Evolutionary conservation across 495 filamentous ascomycete species (phyloP), one percentile per base, ranked within the genome.

Genomic region (Tricharina praecox): DNA sequence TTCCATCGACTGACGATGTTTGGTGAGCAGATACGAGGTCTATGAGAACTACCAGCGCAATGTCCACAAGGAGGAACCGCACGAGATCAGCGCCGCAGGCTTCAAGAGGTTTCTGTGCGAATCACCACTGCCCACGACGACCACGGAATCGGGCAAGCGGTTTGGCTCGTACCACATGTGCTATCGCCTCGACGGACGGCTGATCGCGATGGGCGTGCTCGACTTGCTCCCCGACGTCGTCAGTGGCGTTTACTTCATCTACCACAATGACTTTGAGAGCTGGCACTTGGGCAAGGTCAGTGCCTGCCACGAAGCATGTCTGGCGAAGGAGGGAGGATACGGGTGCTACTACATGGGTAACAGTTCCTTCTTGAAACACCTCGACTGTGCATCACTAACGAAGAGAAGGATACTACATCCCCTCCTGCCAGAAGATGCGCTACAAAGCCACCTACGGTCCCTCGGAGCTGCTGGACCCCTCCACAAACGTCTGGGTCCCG

Each of bases 131-230:
- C 67, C 64, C 25, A 70, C 73, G 23, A 69, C 61, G 15, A 71
- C 66, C 1, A 44, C 63, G 8, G 64, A 62, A 5, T 51, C 60
- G 3, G 69, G 72, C 45, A 75, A 77, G 44, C 70, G 70, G 54
- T 65, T 92, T 2, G 90, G 90, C 5, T 88, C 82, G n/a, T 95
- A 77, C 64, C 90, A 97, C 60, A 87, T 94, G 62, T 90, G 83
- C 66, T 94, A 97, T 63, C 75, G 90, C 23, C 67, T 97, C 20
- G 86, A 95, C 63, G 90, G 86, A 15, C 71, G 77, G 45, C 71
- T 97, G 26, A 76, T 96, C 28, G 90, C 90, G 13, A 73, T 97
- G 45, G 82, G 80, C 1, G 85, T 96, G 8, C 66, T 97, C 25
- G 90, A 97, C 61, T 65, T 96, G 7, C 70, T 95, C 23, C 90